A percentile compares a stretch with the other conserved stretches of the same genome.
Evolutionary conservation across 2,329 filamentous ascomycete species (phyloP).

Genomic region (Pyrenochaeta sp.): DNA sequence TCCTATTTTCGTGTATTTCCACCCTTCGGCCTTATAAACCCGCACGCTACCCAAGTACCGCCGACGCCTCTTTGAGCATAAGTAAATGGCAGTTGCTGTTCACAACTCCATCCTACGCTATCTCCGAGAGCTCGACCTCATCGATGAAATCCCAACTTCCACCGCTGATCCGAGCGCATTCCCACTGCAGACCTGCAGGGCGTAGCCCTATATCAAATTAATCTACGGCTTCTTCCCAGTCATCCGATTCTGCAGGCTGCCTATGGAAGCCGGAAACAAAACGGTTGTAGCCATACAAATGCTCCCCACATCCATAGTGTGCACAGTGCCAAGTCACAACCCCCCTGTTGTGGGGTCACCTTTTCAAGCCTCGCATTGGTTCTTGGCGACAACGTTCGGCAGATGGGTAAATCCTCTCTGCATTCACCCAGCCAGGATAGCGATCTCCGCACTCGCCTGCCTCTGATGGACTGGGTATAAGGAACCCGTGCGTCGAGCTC

Average conservation of each 20-base stretch:
- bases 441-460: slow-evolving; percentile 13
- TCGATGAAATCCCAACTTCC: background rate
- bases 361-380: slow-evolving; percentile 7
- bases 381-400: slow-evolving; percentile 33
- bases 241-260: slow-evolving; percentile 3
- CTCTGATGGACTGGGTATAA: slow-evolving; percentile 31
- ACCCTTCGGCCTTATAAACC: slow-evolving; percentile 4
- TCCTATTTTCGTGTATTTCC: background rate
- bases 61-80: background rate
- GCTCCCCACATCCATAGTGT: slow-evolving; percentile 37
- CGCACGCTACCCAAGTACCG: slow-evolving; percentile 2
- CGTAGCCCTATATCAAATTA: background rate
- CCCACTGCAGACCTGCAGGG: background rate
- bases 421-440: slow-evolving; percentile 23
- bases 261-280: background rate
- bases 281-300: slow-evolving; percentile 1
- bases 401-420: slow-evolving; percentile 36
- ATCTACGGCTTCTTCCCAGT: slow-evolving; percentile 1
- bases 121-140: background rate
- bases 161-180: background rate
- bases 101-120: background rate
- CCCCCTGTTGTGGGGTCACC: slow-evolving; percentile 39
- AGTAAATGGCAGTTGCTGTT: too few species aligned
- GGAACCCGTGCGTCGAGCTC: slow-evolving; percentile 14
- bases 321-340: slow-evolving; percentile 26